phyloP scores from a whole-genome alignment of 1,284 basidiomycete species.

The Jaminaea rosea region DNA sequence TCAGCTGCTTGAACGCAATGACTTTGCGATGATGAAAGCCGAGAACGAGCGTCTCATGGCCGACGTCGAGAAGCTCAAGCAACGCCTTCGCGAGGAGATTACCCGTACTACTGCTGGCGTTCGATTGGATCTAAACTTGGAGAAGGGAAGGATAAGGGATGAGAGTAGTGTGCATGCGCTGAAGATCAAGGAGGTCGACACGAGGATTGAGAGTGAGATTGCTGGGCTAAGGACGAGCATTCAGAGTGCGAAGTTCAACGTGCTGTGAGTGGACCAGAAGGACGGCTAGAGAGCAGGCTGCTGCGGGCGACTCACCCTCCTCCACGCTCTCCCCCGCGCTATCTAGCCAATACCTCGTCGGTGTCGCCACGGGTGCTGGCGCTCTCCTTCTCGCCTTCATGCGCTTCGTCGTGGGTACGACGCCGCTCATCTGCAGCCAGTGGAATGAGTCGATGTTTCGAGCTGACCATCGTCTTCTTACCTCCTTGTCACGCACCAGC shows the following conservation, averaged over 20 bases:
- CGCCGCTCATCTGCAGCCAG: too few relatives aligned
- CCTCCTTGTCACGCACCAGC: too few relatives aligned
- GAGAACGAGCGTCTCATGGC: conserved; percentile 84
- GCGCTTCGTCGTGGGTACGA: conserved; percentile 44
- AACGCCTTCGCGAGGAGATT: conserved; percentile 71
- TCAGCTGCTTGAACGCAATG: conserved; percentile 93
- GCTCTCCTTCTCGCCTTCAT: conserved; percentile 76
- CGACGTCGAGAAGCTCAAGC: conserved; percentile 93
- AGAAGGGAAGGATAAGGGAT: conserved; percentile 91
- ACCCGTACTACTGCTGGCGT: conserved; percentile 89
- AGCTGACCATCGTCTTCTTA: too few relatives aligned
- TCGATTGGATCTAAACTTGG: conserved; percentile 84
- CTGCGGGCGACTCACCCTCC: too few relatives aligned
- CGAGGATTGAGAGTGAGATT: conserved; percentile 92
- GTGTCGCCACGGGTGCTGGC: conserved; percentile 70
- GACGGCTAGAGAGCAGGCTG: too few relatives aligned
- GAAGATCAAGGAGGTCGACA: conserved; percentile 98
- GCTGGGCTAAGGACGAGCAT: conserved; percentile 79
- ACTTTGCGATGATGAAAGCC: conserved; percentile 86
- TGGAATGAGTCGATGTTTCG: too few relatives aligned
- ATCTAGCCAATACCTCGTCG: conserved; percentile 24
- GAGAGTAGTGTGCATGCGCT: conserved; percentile 85
- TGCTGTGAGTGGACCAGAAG: conserved; percentile 19
- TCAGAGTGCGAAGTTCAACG: conserved; percentile 72
- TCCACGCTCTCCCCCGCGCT: background rate